Base-by-base conservation (phyloP, 768 basidiomycete genomes). In the Leccinellum albellum region DNA sequence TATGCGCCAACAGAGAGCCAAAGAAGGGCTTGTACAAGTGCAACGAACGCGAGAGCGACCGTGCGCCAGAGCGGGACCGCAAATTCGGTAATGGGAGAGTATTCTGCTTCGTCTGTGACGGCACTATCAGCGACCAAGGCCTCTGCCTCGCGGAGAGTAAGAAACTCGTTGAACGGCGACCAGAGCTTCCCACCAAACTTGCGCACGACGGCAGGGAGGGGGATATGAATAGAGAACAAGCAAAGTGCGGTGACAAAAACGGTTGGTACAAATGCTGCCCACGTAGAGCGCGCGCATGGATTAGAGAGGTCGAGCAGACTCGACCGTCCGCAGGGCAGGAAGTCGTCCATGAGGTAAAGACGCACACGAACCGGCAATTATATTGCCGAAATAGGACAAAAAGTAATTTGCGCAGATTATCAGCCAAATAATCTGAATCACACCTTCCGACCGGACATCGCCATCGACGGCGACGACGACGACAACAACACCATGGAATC, bases 1-100 rank as follows among this genome's bases (percentile, higher is more conserved):
- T 82, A 91, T 6, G 82, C 80, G n/a, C 81, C 84, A 4, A 76
- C 64, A n/a, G 76, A 78, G 2, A 87, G 68, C 86, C 88, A 89
- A 9, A 71, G 64, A 6, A 90, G 71, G 0, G 81, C 74, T 62
- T 87, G 79, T 5, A 78, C 35, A 33, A 88, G 78, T 1, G 86
- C 83, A 3, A 86, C 61, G 56, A 79, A 75, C 1, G 79, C 75
- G 46, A 89, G 79, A n/a, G 82, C 61, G 45, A 84, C 59, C 2
- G 84, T 82, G 40, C 82, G 81, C 85, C 87, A 88, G 8, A 87
- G 73, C 0, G 83, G 80, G 13, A 76, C 63, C 12, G 61, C 31
- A 6, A n/a, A 32, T 9, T 53, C 28, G 14, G 44, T 21, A 13
- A 31, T 21, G 3, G 12, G 6, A 7, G 12, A 1, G 44, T n/a